phyloP scores from a whole-genome alignment of 768 basidiomycete genomes.

The Cystobasidium tubakii region DNA sequence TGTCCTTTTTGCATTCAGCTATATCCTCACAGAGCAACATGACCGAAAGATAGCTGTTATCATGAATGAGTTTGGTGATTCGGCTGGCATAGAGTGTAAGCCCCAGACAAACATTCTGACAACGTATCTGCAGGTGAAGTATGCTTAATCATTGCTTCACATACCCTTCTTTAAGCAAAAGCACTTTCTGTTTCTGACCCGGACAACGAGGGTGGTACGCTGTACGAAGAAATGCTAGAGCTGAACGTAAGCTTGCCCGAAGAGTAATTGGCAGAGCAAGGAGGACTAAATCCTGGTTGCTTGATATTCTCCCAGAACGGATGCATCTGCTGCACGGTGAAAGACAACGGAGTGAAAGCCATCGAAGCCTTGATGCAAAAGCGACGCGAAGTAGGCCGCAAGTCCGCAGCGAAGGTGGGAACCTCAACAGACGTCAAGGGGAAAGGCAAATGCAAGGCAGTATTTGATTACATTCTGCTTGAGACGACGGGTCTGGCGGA shows the following conservation, averaged over 20 bases:
- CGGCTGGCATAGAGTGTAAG: conserved; percentile 88
- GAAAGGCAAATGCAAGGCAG: conserved; percentile 60
- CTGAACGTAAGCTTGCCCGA: conserved; percentile 50
- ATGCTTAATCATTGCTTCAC: background rate
- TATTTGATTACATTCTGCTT: conserved; percentile 88
- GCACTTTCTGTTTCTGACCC: conserved; percentile 68
- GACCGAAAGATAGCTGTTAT: conserved; percentile 91
- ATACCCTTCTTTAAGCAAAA: conserved; percentile 57
- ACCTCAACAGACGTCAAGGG: conserved; percentile 58
- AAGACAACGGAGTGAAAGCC: conserved; percentile 83
- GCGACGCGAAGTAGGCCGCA: background rate
- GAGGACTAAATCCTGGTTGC: background rate
- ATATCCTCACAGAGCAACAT: conserved; percentile 86
- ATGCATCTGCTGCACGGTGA: conserved; percentile 96
- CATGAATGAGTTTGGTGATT: conserved; percentile 70
- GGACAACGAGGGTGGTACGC: conserved; percentile 53
- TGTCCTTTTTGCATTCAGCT: conserved; percentile 46
- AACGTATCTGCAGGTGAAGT: no score
- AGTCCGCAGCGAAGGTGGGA: background rate
- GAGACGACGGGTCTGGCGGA: conserved; percentile 63
- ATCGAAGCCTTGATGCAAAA: conserved; percentile 58
- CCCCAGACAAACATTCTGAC: background rate
- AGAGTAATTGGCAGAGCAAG: background rate
- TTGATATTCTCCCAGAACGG: conserved; percentile 55
- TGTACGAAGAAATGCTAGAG: conserved; percentile 80